Evolutionary conservation across 1,284 basidiomycete species (phyloP).

Genomic region (Cryptococcus wingfieldii): DNA sequence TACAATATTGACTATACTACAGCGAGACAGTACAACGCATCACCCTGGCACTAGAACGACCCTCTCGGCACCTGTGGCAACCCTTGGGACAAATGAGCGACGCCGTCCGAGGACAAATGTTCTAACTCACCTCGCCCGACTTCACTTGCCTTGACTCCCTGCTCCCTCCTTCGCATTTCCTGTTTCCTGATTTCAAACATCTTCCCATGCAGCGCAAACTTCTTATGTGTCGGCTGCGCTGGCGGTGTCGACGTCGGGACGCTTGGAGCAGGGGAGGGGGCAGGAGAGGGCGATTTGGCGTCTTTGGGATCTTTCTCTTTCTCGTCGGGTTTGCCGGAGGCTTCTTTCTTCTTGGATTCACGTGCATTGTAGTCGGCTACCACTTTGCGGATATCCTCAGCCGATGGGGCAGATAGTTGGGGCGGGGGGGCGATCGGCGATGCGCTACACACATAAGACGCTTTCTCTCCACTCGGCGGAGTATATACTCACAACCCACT

Average conservation of each 20-base stretch:
- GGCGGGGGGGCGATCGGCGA: constrained; percentile 31
- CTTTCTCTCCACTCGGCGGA: not conserved
- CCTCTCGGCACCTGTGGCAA: constrained; percentile 2
- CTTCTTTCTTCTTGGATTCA: constrained; percentile 28
- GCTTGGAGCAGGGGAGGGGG: not conserved
- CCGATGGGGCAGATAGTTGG: constrained; percentile 25
- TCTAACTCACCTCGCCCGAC: constrained; percentile 37
- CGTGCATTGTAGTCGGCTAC: constrained; percentile 41
- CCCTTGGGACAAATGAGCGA: not conserved
- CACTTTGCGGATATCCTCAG: constrained; percentile 48
- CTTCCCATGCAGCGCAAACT: constrained; percentile 43
- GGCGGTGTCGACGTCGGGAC: constrained; percentile 16
- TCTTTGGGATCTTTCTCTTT: constrained; percentile 16
- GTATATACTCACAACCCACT: constrained; percentile 21
- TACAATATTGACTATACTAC: not conserved
- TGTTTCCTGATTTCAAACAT: constrained; percentile 44
- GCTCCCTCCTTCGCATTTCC: constrained; percentile 35
- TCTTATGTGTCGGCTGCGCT: constrained; percentile 34
- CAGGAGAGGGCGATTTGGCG: constrained; percentile 10
- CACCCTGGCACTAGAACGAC: not conserved
- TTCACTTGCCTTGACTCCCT: constrained; percentile 43
- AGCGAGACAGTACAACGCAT: not conserved
- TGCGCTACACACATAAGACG: constrained; percentile 24
- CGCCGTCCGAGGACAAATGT: not conserved
- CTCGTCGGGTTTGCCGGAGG: constrained; percentile 8